Conservation (phyloP, 2,329 filamentous ascomycete genomes). For the Alternaria novae-zelandiae region DNA sequence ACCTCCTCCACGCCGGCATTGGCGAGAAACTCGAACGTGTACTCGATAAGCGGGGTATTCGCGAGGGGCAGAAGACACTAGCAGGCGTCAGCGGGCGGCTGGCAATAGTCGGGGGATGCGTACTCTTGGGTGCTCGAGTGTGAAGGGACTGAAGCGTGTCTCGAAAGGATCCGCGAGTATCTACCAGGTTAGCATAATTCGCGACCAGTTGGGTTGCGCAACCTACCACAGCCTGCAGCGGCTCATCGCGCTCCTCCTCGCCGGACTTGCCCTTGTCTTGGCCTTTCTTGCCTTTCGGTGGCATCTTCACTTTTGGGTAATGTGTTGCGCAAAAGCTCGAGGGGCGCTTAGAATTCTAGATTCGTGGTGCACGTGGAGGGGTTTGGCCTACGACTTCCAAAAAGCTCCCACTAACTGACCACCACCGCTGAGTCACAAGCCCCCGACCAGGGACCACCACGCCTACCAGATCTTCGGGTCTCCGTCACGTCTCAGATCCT, state of each 20-base stretch:
- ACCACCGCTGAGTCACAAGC: conserved; percentile 25
- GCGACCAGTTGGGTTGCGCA: conserved; percentile 8
- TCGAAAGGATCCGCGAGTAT: conserved; percentile 95
- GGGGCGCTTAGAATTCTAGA: conserved; percentile 17
- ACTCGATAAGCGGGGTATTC: conserved; percentile 94
- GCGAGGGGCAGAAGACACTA: conserved; percentile 92
- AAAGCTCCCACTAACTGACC: conserved; percentile 16
- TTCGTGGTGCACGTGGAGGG: conserved; percentile 16
- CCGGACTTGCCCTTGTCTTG: conserved; percentile 48
- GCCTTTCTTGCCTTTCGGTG: conserved; percentile 57
- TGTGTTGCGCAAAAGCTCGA: conserved; percentile 7
- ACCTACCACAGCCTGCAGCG: conserved; percentile 68
- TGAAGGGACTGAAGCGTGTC: conserved; percentile 87
- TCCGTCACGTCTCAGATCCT: conserved; percentile 28
- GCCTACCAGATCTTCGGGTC: conserved; percentile 20
- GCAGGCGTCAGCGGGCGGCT: conserved; percentile 26
- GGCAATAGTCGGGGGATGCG: conserved; percentile 36
- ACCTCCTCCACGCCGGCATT: conserved; percentile 95
- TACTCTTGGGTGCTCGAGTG: conserved; percentile 85
- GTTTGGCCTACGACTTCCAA: conserved; percentile 10
- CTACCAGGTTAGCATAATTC: conserved; percentile 53
- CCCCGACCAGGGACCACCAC: conserved; percentile 13
- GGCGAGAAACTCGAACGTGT: conserved; percentile 94
- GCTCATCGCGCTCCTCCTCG: conserved; percentile 67
- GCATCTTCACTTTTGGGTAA: conserved; percentile 43